Conservation (phyloP, 495 filamentous ascomycete genomes). For the Saxophila tyrrhenica region DNA sequence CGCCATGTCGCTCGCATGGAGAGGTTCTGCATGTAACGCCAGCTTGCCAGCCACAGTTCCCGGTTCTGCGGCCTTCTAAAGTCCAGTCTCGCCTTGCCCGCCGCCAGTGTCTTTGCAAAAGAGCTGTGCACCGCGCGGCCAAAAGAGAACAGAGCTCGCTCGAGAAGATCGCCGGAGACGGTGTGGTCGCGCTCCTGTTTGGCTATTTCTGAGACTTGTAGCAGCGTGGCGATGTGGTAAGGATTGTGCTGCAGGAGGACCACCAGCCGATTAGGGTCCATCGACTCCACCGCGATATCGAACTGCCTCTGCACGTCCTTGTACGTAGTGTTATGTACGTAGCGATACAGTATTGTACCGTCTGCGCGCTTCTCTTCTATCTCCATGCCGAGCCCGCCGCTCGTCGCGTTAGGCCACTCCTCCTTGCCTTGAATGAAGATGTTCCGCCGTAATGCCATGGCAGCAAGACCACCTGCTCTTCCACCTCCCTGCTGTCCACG, state of each 20-base stretch:
- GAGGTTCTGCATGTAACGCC: constrained; percentile 73
- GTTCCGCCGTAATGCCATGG: constrained; percentile 62
- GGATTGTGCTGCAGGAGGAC: constrained; percentile 58
- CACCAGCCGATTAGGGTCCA: constrained; percentile 65
- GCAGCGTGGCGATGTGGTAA: constrained; percentile 85
- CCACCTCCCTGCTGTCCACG: constrained; percentile 48
- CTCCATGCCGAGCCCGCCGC: constrained; percentile 78
- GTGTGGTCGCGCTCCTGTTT: constrained; percentile 81
- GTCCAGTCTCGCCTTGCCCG: constrained; percentile 68
- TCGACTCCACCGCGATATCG: constrained; percentile 63
- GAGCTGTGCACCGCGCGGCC: constrained; percentile 71
- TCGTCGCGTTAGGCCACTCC: constrained; percentile 72
- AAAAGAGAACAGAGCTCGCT: constrained; percentile 86
- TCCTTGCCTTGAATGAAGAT: constrained; percentile 82
- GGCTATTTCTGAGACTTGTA: constrained; percentile 85
- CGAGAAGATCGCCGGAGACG: constrained; percentile 74
- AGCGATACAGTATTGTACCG: constrained; percentile 54
- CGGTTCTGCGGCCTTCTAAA: constrained; percentile 75
- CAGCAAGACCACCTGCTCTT: constrained; percentile 48
- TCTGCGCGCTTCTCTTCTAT: constrained; percentile 42
- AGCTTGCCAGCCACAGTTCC: constrained; percentile 84
- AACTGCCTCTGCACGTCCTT: constrained; percentile 66
- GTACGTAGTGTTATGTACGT: constrained; percentile 67
- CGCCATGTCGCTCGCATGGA: constrained; percentile 85
- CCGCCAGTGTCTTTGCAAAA: constrained; percentile 61